Conservation (phyloP, 2,329 filamentous ascomycete genomes). For the Fusarium solani-melongenae region DNA sequence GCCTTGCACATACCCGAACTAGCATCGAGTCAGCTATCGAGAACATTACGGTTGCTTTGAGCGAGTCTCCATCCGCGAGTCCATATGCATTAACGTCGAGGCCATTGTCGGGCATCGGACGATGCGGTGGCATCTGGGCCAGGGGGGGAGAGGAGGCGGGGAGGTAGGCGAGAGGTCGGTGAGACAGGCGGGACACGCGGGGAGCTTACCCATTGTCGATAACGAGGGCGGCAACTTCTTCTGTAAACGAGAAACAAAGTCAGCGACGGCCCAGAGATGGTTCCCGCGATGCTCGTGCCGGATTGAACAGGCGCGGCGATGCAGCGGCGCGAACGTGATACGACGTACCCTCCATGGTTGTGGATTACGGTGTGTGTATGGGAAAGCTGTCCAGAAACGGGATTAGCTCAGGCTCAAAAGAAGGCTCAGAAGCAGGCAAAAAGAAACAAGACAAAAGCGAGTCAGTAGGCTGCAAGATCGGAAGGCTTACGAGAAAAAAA, state of each 20-base stretch:
- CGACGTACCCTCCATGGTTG: slow-evolving; percentile 67
- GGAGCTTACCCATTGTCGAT: slow-evolving; percentile 99
- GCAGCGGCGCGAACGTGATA: slow-evolving; percentile 43
- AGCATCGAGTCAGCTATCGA: slow-evolving; percentile 54
- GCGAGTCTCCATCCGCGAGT: slow-evolving; percentile 7
- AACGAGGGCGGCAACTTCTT: slow-evolving; percentile 99
- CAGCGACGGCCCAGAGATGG: slow-evolving; percentile 49
- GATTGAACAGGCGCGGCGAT: slow-evolving; percentile 39
- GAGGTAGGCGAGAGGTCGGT: slow-evolving; percentile 47
- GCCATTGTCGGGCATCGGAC: slow-evolving; percentile 35
- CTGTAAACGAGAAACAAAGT: slow-evolving; percentile 66
- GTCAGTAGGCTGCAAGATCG: slow-evolving; percentile 20
- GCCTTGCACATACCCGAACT: slow-evolving; percentile 99
- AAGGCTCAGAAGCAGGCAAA: slow-evolving; percentile 35
- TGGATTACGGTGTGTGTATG: slow-evolving; percentile 53
- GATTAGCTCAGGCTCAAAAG: slow-evolving; percentile 41
- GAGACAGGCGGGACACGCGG: slow-evolving; percentile 47
- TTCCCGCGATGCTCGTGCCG: slow-evolving; percentile 33
- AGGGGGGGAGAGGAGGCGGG: slow-evolving; percentile 32
- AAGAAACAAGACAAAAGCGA: slow-evolving; percentile 33
- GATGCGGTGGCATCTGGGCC: slow-evolving; percentile 38
- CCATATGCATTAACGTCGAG: slow-evolving; percentile 20
- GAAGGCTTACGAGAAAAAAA: slow-evolving; percentile 43
- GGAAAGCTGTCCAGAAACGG: slow-evolving; percentile 49
- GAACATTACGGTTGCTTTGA: not conserved